Conservation (phyloP, 306 rosid genomes). For the Ormosia semicastrata region DNA sequence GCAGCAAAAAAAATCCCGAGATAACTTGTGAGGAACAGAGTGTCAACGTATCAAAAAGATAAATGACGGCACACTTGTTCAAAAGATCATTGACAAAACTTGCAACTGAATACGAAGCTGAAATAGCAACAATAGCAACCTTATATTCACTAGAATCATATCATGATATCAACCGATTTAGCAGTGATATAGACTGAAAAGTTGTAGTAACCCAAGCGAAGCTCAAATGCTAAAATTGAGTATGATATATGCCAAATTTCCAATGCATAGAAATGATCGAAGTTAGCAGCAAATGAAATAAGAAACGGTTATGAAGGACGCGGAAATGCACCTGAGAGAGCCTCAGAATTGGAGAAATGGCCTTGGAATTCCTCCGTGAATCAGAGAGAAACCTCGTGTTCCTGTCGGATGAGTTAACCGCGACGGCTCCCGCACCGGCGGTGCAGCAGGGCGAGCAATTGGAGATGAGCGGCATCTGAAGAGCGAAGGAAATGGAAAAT, state of each 20-base stretch:
- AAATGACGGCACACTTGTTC: neutral
- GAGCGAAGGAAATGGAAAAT: neutral
- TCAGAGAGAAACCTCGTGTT: neutral
- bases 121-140: neutral
- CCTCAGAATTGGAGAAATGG: slow-evolving; percentile 31
- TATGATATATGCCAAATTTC: neutral
- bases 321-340: slow-evolving; percentile 39
- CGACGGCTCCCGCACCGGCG: slow-evolving; percentile 23
- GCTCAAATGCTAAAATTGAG: neutral
- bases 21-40: neutral
- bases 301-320: neutral
- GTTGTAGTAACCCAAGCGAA: neutral
- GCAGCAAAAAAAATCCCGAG: slow-evolving; percentile 7
- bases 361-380: slow-evolving; percentile 17
- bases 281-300: neutral
- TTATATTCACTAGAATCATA: neutral
- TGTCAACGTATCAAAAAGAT: neutral
- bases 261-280: slow-evolving; percentile 17
- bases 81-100: neutral
- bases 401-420: slow-evolving; percentile 18
- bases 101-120: neutral
- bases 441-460: slow-evolving; percentile 45
- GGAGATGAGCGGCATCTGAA: slow-evolving; percentile 53
- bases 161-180: neutral
- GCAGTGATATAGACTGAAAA: neutral